Base-by-base conservation (phyloP, 2,329 filamentous ascomycete species). In the Ophiostoma novo-ulmi region DNA sequence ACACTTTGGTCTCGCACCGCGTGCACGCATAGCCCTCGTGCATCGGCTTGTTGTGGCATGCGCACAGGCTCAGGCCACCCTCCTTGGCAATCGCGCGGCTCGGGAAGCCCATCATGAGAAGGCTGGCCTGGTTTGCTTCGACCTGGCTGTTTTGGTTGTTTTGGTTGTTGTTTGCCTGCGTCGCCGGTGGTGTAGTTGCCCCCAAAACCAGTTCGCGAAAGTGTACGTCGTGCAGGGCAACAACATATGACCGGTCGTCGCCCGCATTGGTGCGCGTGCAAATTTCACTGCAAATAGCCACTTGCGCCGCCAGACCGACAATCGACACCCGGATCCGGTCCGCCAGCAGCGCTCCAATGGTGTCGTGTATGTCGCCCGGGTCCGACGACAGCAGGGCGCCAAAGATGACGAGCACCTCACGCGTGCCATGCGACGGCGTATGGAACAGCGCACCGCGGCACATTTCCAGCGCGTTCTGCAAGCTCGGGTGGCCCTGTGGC, bases 91-190 rank as follows among this genome's bases (percentile, higher is more conserved):
- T 87, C 2, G 91, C 91, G 52, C 94, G 87, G 6, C 92, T 96
- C 0, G 95, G 95, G 77, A 99, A 99, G 5, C 95, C 95, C 94
- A 99, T 99, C 91, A 97, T 96, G 36, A 99, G 86, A 58, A 99
- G 83, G 70, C 86, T 88, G 1, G 87, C 85, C 10, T 84, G 66
- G 72, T 70, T 67, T n/a, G 58, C 63, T 11, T 58, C 44, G 13
- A 22, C 36, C 41, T 13, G 5, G n/a, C 36, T 31, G 41, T 20
- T 84, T 72, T 82, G 84, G 75, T 86, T 31, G 41, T 20, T 84
- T 72, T 82, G 84, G 75, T 86, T 84, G 74, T 86, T 85, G 58
- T 81, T 80, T 2, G 89, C 87, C 70, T 91, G 88, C 14, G 93
- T 92, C 22, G 93, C 90, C 0, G 94, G 95, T 0, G 95, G 95